Percentiles rank a stretch among this genome's conserved stretches.
phyloP scores from a whole-genome alignment of 176 grass and related monocot species.

The Oropetium thomaeum region DNA sequence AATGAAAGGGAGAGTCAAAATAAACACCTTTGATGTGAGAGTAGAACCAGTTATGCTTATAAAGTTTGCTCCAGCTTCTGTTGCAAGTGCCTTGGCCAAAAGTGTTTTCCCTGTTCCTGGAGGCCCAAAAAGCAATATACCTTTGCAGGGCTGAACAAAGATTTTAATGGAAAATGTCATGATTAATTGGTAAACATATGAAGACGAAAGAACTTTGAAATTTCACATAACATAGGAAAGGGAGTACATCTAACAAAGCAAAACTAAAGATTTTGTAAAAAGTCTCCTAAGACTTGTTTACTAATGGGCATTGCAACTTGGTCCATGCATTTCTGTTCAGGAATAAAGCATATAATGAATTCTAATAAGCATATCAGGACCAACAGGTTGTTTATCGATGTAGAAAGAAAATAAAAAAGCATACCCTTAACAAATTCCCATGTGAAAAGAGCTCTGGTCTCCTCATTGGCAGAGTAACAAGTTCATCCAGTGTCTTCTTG shows the following conservation, averaged over 20 bases:
- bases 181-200: not conserved
- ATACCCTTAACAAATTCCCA: conserved; percentile 91
- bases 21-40: conserved; percentile 87
- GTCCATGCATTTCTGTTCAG: not conserved
- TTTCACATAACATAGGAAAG: not conserved
- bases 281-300: not conserved
- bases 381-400: not conserved
- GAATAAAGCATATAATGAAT: not conserved
- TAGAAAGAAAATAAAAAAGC: conserved; percentile 17
- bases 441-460: conserved; percentile 91
- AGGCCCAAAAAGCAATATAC: conserved; percentile 94
- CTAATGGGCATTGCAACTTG: conserved; percentile 5
- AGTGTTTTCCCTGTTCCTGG: conserved; percentile 98
- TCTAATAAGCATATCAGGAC: not conserved
- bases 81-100: conserved; percentile 95
- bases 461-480: conserved; percentile 95
- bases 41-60: conserved; percentile 86
- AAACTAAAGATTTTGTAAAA: not conserved
- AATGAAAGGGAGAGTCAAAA: not conserved
- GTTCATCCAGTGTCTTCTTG: conserved; percentile 89
- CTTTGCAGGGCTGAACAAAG: conserved; percentile 89
- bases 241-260: not conserved
- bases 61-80: conserved; percentile 97
- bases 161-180: conserved; percentile 1
- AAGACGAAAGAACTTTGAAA: not conserved